Evolutionary conservation across 1,284 basidiomycete genomes (phyloP), one percentile per base, ranked within the genome.

Genomic region (Ceratobasidium papillatum): DNA sequence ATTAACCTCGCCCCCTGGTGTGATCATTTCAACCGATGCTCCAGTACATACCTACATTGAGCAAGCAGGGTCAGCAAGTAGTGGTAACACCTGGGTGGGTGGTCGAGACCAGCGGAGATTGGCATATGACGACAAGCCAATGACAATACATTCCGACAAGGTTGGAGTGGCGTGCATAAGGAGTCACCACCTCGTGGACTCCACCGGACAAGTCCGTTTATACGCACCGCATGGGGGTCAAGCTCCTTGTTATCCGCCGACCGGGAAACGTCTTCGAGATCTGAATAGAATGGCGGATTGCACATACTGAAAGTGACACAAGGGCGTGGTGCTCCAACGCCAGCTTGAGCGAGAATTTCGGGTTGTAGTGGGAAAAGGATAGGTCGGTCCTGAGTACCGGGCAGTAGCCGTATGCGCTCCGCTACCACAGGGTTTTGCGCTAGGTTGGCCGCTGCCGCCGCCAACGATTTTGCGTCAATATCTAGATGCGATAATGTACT

Each of bases 261-360:
- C 0, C 82, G 81, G 0, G 80, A 78, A 3, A 96, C 87, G 74
- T 99, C 96, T 27, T 89, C 87, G 0, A 81, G 78, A 66, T 89
- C 93, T 14, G 84, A 81, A 80, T 97, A 99, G 82, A 99, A 99
- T 0, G 96, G 96, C 0, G 97, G 97, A 80, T 99, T 99, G 83
- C 96, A 98, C 90, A 99, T 94, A 0, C 90, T 90, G 78, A 96
- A 94, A 75, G 89, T 86, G 81, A 87, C 88, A 27, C 85, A 82
- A 38, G 30, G 54, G 22, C 38, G 51, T n/a, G 32, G 12, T n/a
- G 58, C 25, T 64, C 34, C 56, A 54, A 75, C 22, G 19, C 43
- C 32, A n/a, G 43, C 25, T 14, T n/a, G 22, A 25, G 41, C 45
- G 27, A 59, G 56, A 7, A 52, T 61, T 64, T 81, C 72, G 4